These are phyloP conservation scores for Jacaranda mimosifolia DNA, from an alignment of 257 asterid species.

Conservation along the genomic window DNA sequence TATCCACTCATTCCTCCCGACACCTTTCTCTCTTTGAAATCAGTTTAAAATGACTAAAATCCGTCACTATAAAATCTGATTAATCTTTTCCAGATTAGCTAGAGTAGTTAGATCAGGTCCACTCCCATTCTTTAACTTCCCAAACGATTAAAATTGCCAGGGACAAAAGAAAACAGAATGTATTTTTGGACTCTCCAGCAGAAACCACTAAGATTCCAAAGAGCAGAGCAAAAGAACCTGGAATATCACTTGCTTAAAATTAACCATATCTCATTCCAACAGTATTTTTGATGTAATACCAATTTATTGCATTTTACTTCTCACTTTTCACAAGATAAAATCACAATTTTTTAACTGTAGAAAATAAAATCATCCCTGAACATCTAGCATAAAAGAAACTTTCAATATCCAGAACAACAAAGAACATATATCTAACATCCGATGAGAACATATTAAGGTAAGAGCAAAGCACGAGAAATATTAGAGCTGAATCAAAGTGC, in stretches of 20 bases:
- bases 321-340: background rate
- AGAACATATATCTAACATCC: background rate
- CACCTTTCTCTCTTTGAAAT: background rate
- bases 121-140: background rate
- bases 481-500: slow-evolving; percentile 12
- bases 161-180: background rate
- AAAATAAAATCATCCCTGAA: background rate
- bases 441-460: background rate
- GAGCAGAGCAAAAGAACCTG: background rate
- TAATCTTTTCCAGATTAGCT: background rate
- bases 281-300: background rate
- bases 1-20: background rate
- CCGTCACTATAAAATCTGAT: background rate
- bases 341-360: background rate
- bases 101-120: background rate
- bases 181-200: background rate
- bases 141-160: background rate
- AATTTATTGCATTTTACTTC: too few relatives aligned
- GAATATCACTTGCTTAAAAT: background rate
- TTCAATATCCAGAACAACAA: background rate
- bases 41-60: background rate
- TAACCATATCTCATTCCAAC: background rate
- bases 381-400: background rate
- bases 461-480: background rate
- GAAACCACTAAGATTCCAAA: background rate